These are phyloP conservation scores for Blastobotrys serpentis DNA, from an alignment of 1,139 yeast species.

Conservation along the genomic window DNA sequence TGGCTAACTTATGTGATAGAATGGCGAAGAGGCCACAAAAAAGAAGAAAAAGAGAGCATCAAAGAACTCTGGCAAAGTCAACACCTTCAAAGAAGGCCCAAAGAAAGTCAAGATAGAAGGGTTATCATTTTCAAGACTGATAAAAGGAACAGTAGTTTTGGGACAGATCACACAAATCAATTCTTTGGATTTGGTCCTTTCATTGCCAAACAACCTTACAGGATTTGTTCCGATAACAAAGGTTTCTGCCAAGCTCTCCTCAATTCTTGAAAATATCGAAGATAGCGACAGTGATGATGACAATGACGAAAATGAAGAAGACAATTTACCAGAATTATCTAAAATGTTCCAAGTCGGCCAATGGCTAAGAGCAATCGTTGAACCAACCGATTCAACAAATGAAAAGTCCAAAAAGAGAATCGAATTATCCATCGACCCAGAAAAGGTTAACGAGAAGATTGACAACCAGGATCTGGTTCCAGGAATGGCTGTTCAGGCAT, in stretches of 20 bases:
- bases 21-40: constrained; percentile 4
- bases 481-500: constrained; percentile 70
- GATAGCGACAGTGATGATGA: constrained; percentile 42
- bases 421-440: constrained; percentile 74
- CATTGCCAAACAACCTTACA: constrained; percentile 78
- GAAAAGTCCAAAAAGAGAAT: constrained; percentile 53
- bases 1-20: not conserved
- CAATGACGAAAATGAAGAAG: constrained; percentile 34
- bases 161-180: constrained; percentile 70
- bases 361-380: constrained; percentile 80
- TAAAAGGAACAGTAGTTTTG: constrained; percentile 69
- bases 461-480: constrained; percentile 59
- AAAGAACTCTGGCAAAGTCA: constrained; percentile 20
- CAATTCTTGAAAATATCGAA: constrained; percentile 48
- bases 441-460: constrained; percentile 59
- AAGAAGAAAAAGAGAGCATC: constrained; percentile 22
- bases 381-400: constrained; percentile 44
- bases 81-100: constrained; percentile 23
- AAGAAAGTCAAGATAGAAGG: constrained; percentile 52
- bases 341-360: constrained; percentile 68
- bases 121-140: constrained; percentile 57
- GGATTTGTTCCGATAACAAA: constrained; percentile 81
- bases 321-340: constrained; percentile 40
- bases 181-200: constrained; percentile 61
- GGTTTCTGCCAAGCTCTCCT: constrained; percentile 63